Evolutionary conservation across 352 stramenopile species (phyloP).

Genomic region (Globisporangium uncinulatum): DNA sequence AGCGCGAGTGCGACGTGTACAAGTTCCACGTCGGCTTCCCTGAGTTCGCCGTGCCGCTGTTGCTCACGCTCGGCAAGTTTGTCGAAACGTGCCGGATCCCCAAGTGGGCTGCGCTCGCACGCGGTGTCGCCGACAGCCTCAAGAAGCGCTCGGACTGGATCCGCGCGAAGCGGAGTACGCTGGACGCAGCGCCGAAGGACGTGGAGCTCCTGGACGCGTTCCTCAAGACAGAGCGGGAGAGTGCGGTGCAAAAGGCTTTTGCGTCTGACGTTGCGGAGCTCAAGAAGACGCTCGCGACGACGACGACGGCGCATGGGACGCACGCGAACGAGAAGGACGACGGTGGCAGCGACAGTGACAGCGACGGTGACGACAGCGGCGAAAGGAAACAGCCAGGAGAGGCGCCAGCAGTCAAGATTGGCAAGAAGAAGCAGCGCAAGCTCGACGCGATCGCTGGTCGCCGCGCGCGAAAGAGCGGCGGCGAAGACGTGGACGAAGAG

Average conservation of each 20-base stretch:
- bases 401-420: slow-evolving; percentile 18
- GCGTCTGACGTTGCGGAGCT: slow-evolving; percentile 53
- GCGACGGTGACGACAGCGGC: slow-evolving; percentile 36
- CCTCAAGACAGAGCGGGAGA: slow-evolving; percentile 72
- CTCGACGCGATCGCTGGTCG: slow-evolving; percentile 18
- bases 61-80: slow-evolving; percentile 88
- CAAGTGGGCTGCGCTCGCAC: slow-evolving; percentile 73
- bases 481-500: slow-evolving; percentile 51
- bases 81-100: slow-evolving; percentile 69
- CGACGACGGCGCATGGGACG: slow-evolving; percentile 16
- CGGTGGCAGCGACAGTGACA: slow-evolving; percentile 16
- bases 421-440: slow-evolving; percentile 37
- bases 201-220: slow-evolving; percentile 84
- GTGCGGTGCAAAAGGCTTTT: slow-evolving; percentile 84
- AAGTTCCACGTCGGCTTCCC: slow-evolving; percentile 95
- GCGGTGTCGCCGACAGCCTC: slow-evolving; percentile 56
- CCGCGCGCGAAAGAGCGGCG: slow-evolving; percentile 8
- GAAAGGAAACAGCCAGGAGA: slow-evolving; percentile 15
- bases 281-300: slow-evolving; percentile 64
- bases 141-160: slow-evolving; percentile 79
- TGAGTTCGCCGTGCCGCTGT: slow-evolving; percentile 89
- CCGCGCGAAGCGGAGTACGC: slow-evolving; percentile 86
- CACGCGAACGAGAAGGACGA: slow-evolving; percentile 21
- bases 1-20: slow-evolving; percentile 94
- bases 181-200: slow-evolving; percentile 86